Conservation (phyloP, 768 basidiomycete species). For the Lentinula sp. region DNA sequence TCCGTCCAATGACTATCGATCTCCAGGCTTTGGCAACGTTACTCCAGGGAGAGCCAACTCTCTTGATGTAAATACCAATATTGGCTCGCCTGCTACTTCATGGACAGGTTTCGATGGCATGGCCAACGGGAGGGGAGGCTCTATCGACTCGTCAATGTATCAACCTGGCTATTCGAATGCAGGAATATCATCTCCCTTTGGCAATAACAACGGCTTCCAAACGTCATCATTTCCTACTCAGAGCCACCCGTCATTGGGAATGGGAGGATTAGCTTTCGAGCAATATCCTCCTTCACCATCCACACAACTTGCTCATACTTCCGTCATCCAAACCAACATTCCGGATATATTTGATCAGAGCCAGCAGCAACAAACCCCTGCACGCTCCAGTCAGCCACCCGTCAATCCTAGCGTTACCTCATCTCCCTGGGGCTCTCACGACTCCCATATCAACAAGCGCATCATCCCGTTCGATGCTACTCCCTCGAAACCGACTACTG, state of each 20-base stretch:
- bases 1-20: conserved; percentile 22
- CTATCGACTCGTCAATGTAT: conserved; percentile 4
- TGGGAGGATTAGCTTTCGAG: conserved; percentile 1
- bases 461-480: conserved; percentile 42
- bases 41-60: conserved; percentile 23
- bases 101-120: conserved; percentile 18
- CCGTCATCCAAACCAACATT: background rate
- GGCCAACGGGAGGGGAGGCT: conserved; percentile 11
- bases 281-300: conserved; percentile 13
- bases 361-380: background rate
- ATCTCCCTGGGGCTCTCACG: conserved; percentile 27
- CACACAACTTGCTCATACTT: conserved; percentile 8
- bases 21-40: conserved; percentile 23
- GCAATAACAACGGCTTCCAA: background rate
- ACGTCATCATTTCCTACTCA: background rate
- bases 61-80: conserved; percentile 26
- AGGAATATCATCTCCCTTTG: background rate
- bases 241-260: background rate
- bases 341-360: conserved; percentile 3
- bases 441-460: conserved; percentile 15
- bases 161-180: background rate
- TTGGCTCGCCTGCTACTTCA: conserved; percentile 21
- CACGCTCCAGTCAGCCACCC: background rate
- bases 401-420: conserved; percentile 12
- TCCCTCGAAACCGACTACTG: conserved; percentile 24